A percentile compares a stretch with the other conserved stretches of the same genome.
Evolutionary conservation across 768 basidiomycete genomes (phyloP).

Genomic region (Xanthoconium stramineum): DNA sequence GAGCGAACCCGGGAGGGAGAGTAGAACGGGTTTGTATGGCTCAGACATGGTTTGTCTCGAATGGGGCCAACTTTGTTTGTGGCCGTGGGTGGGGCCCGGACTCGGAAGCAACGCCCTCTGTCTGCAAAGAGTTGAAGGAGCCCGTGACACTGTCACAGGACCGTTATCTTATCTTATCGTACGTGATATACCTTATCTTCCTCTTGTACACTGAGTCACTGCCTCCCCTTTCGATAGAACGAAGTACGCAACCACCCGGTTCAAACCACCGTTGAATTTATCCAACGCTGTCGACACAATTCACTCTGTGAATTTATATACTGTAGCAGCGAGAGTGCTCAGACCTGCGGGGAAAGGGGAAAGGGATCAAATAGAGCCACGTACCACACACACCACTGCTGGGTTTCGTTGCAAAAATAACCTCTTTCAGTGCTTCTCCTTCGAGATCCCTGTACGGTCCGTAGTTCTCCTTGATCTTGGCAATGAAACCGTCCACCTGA

Average conservation of each 20-base stretch:
- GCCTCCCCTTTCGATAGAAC: too few species aligned
- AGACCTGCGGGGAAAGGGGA: background rate
- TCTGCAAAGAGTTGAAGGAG: too few species aligned
- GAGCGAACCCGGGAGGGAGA: constrained; percentile 48
- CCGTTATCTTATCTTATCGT: constrained; percentile 13
- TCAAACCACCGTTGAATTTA: too few species aligned
- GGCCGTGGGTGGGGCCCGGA: too few species aligned
- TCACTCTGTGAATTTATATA: constrained; percentile 30
- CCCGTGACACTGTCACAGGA: background rate
- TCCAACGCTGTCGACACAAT: background rate
- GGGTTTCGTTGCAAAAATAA: constrained; percentile 80
- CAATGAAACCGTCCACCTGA: constrained; percentile 61
- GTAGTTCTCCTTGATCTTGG: constrained; percentile 57
- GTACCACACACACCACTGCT: constrained; percentile 79
- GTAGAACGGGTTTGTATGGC: constrained; percentile 48
- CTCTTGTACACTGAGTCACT: too few species aligned
- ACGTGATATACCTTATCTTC: background rate
- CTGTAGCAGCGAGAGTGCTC: constrained; percentile 2
- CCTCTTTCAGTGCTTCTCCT: constrained; percentile 57
- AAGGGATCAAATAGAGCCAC: constrained; percentile 25
- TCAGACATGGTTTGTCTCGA: constrained; percentile 29
- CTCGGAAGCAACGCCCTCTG: too few species aligned
- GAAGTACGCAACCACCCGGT: too few species aligned
- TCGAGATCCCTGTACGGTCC: constrained; percentile 59
- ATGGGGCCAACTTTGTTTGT: too few species aligned